Conservation (phyloP, 1,139 yeast species). For the Hanseniaspora sp. region DNA sequence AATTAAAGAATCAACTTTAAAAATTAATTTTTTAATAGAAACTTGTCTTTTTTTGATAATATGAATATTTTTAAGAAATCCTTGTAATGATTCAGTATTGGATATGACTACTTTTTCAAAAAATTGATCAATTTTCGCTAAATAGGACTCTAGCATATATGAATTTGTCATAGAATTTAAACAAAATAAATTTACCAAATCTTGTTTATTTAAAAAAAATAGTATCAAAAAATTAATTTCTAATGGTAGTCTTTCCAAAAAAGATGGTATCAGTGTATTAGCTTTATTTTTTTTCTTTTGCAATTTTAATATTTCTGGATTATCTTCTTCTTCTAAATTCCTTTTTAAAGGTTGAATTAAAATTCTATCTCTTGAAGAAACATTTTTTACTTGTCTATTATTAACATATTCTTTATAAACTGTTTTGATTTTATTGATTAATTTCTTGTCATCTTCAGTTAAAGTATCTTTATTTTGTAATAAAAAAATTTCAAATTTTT, state of each 20-base stretch:
- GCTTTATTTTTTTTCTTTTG: neutral
- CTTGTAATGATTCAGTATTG: neutral
- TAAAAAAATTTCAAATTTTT: neutral
- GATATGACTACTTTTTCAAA: neutral
- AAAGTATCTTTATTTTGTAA: neutral
- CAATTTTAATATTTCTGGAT: neutral
- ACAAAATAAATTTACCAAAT: constrained; percentile 2
- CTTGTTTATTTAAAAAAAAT: neutral
- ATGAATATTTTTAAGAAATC: neutral
- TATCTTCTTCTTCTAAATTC: neutral
- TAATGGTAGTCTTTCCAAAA: neutral
- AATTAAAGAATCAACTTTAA: neutral
- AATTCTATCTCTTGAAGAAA: neutral
- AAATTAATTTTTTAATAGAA: neutral
- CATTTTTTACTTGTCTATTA: neutral
- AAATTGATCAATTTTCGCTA: neutral
- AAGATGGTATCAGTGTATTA: neutral
- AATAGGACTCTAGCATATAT: neutral
- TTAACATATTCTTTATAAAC: neutral
- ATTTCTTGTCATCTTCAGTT: neutral
- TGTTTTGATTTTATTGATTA: neutral
- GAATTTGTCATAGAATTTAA: neutral
- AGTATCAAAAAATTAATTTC: constrained; percentile 8
- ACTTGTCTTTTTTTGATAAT: neutral
- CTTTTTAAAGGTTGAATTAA: neutral